Conservation (phyloP, 78 protist genomes). For the Chrysochromulina tobinii region DNA sequence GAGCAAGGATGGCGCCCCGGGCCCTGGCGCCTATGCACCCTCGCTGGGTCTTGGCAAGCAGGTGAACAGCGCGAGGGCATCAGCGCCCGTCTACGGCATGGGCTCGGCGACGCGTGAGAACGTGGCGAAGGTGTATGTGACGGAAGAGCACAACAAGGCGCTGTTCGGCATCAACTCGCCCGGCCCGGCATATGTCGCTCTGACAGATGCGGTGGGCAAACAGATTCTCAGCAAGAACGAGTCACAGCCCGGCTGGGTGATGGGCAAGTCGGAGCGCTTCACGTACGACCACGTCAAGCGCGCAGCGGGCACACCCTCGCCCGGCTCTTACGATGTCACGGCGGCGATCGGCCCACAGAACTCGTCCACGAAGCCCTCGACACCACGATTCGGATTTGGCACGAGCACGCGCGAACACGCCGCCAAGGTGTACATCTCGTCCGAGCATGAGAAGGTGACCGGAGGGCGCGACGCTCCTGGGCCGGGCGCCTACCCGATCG, state of each 20-base stretch:
- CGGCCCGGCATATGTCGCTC: background rate
- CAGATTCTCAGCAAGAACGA: background rate
- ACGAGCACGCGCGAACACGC: background rate
- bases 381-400: background rate
- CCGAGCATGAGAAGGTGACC: background rate
- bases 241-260: background rate
- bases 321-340: background rate
- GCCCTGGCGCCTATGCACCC: background rate
- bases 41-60: background rate
- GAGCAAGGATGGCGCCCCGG: background rate
- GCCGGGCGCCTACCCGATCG: background rate
- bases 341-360: background rate
- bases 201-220: background rate
- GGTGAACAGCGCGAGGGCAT: background rate
- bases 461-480: background rate
- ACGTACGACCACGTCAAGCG: background rate
- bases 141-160: background rate
- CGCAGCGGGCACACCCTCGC: background rate
- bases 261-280: background rate
- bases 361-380: background rate
- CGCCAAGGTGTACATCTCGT: background rate
- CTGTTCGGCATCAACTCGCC: background rate
- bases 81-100: background rate
- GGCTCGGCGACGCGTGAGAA: background rate
- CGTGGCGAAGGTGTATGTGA: background rate